A percentile compares a stretch with the other conserved stretches of the same genome.
Conservation (phyloP, 176 grass and related monocot species). For the Poa pratensis region DNA sequence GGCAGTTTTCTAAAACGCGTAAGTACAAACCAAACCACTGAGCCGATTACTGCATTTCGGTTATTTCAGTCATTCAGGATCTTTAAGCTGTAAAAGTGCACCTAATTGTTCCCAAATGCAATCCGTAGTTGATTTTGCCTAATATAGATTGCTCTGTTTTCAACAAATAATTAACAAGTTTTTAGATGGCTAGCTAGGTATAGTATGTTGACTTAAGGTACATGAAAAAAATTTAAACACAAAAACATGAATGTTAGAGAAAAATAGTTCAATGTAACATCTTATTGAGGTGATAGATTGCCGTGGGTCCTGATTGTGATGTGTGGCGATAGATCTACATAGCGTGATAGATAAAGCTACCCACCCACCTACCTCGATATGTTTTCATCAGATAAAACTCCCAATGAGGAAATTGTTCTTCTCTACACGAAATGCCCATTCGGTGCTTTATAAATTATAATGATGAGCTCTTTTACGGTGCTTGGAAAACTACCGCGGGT, state of each 20-base stretch:
- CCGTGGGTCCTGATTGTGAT: neutral
- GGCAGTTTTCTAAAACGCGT: neutral
- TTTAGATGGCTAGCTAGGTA: neutral
- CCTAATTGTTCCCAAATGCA: neutral
- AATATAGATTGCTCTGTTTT: neutral
- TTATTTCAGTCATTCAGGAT: neutral
- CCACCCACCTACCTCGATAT: neutral
- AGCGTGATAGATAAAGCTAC: neutral
- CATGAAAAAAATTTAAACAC: neutral
- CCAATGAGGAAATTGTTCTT: neutral
- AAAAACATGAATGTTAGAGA: neutral
- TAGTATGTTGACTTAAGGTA: neutral
- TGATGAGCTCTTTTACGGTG: too few species aligned
- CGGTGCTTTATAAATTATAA: neutral
- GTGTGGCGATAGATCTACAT: neutral
- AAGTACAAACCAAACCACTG: neutral
- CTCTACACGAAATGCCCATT: neutral
- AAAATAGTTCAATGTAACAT: neutral
- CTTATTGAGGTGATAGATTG: neutral
- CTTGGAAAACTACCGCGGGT: too few species aligned
- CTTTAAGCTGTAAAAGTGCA: neutral
- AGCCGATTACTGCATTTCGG: neutral
- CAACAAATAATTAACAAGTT: neutral
- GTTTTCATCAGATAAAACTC: neutral
- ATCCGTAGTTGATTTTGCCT: neutral